Evolutionary conservation across 1,139 yeast genomes (phyloP).

Genomic region (Casaregolazyma suthepensis): DNA sequence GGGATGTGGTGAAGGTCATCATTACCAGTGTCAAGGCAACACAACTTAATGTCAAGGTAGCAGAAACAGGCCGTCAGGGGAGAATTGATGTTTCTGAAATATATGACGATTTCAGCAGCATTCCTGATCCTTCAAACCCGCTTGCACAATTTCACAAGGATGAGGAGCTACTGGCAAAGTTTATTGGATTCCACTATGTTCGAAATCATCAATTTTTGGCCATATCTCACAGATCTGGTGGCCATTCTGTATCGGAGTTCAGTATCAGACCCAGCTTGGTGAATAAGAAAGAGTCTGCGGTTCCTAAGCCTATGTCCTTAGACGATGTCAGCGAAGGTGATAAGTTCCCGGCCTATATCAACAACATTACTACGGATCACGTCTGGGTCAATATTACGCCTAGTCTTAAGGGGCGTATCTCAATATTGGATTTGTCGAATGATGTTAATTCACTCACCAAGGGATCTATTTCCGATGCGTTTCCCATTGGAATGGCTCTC

Average conservation of each 20-base stretch:
- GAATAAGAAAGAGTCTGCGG: conserved; percentile 36
- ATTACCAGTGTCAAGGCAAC: conserved; percentile 63
- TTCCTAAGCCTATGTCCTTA: conserved; percentile 31
- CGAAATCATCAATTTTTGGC: conserved; percentile 66
- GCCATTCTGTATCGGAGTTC: conserved; percentile 59
- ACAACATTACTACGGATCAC: conserved; percentile 46
- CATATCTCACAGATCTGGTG: conserved; percentile 53
- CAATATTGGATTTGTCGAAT: conserved; percentile 59
- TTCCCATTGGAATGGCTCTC: conserved; percentile 68
- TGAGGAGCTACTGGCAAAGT: conserved; percentile 52
- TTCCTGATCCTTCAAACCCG: conserved; percentile 55
- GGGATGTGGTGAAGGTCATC: conserved; percentile 54
- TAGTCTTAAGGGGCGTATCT: conserved; percentile 57
- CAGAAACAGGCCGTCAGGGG: conserved; percentile 68
- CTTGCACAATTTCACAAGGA: conserved; percentile 55
- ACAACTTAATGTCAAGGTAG: conserved; percentile 68
- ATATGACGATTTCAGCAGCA: conserved; percentile 50
- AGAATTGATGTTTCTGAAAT: conserved; percentile 73
- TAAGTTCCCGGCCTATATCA: conserved; percentile 46
- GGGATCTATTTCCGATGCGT: conserved; percentile 46
- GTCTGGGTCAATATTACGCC: conserved; percentile 73
- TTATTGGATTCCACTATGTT: conserved; percentile 73
- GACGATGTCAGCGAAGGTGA: conserved; percentile 34
- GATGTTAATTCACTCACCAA: conserved; percentile 42
- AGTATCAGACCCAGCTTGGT: conserved; percentile 36